Percentiles rank a stretch among this genome's conserved stretches.
These are phyloP conservation scores for Plasmodium ovale DNA, from an alignment of 169 alveolate species.

Conservation along the genomic window DNA sequence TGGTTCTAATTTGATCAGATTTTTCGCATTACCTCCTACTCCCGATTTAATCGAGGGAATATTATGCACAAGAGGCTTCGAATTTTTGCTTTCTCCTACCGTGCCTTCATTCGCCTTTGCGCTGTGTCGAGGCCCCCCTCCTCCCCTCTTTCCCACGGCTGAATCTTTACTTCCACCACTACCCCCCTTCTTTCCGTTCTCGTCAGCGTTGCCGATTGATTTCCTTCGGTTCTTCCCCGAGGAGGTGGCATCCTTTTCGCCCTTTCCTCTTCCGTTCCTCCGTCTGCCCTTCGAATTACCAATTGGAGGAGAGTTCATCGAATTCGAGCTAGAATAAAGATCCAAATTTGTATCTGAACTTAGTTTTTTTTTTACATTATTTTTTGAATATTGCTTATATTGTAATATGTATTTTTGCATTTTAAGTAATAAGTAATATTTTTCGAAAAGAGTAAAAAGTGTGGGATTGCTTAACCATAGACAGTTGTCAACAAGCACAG, in stretches of 20 bases:
- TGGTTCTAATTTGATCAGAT: too few species aligned
- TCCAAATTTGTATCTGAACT: constrained; percentile 55
- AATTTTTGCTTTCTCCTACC: too few species aligned
- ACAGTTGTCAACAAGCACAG: constrained; percentile 39
- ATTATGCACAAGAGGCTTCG: too few species aligned
- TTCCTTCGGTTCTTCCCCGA: background rate
- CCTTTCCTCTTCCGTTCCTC: background rate
- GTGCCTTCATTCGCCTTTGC: too few species aligned
- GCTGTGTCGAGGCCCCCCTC: too few species aligned
- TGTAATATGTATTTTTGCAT: constrained; percentile 70
- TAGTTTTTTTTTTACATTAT: constrained; percentile 42
- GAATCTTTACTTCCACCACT: too few species aligned
- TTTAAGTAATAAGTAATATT: constrained; percentile 41
- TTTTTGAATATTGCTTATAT: constrained; percentile 53
- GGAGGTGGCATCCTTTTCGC: background rate
- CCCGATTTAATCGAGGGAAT: too few species aligned
- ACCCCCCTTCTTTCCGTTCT: too few species aligned
- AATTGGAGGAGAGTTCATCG: too few species aligned
- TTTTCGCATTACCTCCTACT: too few species aligned
- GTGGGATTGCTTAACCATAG: constrained; percentile 67
- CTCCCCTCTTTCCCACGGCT: too few species aligned
- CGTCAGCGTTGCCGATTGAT: too few species aligned
- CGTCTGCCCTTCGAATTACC: background rate
- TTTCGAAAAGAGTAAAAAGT: constrained; percentile 52
- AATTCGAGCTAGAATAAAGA: constrained; percentile 40